Base-by-base conservation (phyloP, 306 rosid genomes). In the Ochetophila trinervis region DNA sequence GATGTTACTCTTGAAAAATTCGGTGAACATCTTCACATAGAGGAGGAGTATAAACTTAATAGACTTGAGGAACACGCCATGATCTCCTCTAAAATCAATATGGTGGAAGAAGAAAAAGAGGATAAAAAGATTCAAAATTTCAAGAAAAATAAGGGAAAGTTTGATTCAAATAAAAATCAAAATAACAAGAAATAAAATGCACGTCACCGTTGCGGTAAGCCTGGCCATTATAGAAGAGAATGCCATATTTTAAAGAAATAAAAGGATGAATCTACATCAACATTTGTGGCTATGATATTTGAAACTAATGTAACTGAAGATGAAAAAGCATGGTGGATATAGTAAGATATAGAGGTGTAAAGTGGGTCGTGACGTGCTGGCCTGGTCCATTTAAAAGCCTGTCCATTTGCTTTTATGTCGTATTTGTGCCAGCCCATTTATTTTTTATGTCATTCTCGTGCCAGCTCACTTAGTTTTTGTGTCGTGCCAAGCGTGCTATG, bases 1-100 rank as follows among this genome's bases (percentile, higher is more conserved):
- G 64, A 68, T 8, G 1, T 67, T 10, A 19, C 71, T 5, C 24
- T 67, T 4, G 63, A 36, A 3, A 21, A 67, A 20, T 40, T 67
- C n/a, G 2, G 42, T 4, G 1, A 23, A 9, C 64, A 68, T 47
- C 19, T 68, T 24, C 13, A 22, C 8, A 57, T 56, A 13, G 57
- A 68, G 45, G 19, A 68, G n/a, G 45, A 67, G n/a, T n/a, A n/a
- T n/a, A n/a, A n/a, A n/a, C n/a, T n/a, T 1, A 12, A 50, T 1
- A n/a, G n/a, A n/a, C 5, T 15, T 19, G 6, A 0, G 23, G 24
- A 37, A 51, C 16, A 12, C 6, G 17, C 51, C 30, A 34, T n/a
- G 47, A 11, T 32, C 1, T 4, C 5, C 1, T n/a, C 24, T 22
- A 4, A 4, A 3, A 22, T 30, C 27, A 20, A 65, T 32, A 51